Conservation (phyloP, 805 yeast species). For the Kodamaea fukazawae region DNA sequence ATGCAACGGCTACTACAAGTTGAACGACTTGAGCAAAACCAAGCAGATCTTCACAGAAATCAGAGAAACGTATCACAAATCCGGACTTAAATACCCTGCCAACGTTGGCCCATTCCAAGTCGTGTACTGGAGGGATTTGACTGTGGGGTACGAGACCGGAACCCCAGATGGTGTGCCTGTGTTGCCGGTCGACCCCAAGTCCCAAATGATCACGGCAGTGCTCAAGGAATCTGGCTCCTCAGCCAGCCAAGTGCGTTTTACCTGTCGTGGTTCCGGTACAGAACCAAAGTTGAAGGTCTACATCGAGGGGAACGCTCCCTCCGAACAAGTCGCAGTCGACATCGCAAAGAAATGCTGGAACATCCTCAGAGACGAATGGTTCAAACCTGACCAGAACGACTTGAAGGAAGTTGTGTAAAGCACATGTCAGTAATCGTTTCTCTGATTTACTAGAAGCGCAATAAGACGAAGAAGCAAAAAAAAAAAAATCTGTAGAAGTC, state of each 20-base stretch:
- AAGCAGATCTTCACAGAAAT: constrained; percentile 52
- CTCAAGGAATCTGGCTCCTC: constrained; percentile 25
- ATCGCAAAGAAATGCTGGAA: constrained; percentile 71
- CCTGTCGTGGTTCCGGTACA: constrained; percentile 93
- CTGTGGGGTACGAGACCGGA: constrained; percentile 73
- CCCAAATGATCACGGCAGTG: constrained; percentile 84
- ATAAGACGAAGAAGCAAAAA: too few relatives aligned
- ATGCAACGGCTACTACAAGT: constrained; percentile 79
- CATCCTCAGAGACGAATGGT: constrained; percentile 58
- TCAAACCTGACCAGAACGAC: constrained; percentile 51
- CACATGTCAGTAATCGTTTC: too few relatives aligned
- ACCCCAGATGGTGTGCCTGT: constrained; percentile 56
- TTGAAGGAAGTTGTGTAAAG: constrained; percentile 37
- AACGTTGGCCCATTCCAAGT: constrained; percentile 59
- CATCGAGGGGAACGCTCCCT: constrained; percentile 65
- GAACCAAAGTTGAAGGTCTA: constrained; percentile 93
- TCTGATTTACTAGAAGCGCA: too few relatives aligned
- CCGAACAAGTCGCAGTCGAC: constrained; percentile 44
- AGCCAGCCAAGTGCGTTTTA: constrained; percentile 56
- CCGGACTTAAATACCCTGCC: constrained; percentile 38
- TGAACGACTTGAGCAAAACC: constrained; percentile 53
- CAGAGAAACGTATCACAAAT: constrained; percentile 26
- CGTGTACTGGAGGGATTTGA: constrained; percentile 75
- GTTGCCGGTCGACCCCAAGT: constrained; percentile 65
- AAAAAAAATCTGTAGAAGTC: constrained; percentile 14